Percentiles rank a stretch among this genome's conserved stretches.
Evolutionary conservation across 2,329 filamentous ascomycete species (phyloP).

Genomic region (Emergomyces pasteurianus): DNA sequence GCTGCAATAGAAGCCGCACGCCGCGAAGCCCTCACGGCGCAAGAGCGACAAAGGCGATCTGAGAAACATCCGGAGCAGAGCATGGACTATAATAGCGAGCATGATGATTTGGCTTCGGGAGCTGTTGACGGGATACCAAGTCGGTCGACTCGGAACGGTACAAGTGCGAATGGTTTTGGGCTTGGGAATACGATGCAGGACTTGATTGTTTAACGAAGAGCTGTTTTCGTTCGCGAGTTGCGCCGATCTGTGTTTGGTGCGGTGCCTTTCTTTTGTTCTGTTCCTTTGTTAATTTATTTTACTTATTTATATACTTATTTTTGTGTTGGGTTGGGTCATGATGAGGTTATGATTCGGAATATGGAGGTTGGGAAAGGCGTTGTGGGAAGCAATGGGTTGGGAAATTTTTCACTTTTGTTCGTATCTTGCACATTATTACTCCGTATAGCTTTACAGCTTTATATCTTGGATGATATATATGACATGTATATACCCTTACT

Average conservation of each 20-base stretch:
- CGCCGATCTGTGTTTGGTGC: background rate
- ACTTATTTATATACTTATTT: background rate
- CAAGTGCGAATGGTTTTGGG: constrained; percentile 5
- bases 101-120: background rate
- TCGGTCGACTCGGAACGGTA: constrained; percentile 6
- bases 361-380: background rate
- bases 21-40: constrained; percentile 18
- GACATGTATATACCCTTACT: background rate
- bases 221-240: background rate
- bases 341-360: background rate
- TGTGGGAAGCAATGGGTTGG: background rate
- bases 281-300: too few relatives aligned
- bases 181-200: constrained; percentile 8
- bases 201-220: constrained; percentile 5
- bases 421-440: background rate
- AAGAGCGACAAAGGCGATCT: background rate
- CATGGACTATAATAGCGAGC: background rate
- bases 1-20: constrained; percentile 20
- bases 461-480: background rate
- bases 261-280: too few relatives aligned
- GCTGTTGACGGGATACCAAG: background rate
- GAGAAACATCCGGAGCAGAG: constrained; percentile 4
- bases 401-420: background rate
- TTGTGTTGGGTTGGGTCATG: background rate
- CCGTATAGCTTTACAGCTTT: too few relatives aligned